Evolutionary conservation across 441 rosid species (phyloP), one percentile per base, ranked within the genome.

Genomic region (Populus hybrid): DNA sequence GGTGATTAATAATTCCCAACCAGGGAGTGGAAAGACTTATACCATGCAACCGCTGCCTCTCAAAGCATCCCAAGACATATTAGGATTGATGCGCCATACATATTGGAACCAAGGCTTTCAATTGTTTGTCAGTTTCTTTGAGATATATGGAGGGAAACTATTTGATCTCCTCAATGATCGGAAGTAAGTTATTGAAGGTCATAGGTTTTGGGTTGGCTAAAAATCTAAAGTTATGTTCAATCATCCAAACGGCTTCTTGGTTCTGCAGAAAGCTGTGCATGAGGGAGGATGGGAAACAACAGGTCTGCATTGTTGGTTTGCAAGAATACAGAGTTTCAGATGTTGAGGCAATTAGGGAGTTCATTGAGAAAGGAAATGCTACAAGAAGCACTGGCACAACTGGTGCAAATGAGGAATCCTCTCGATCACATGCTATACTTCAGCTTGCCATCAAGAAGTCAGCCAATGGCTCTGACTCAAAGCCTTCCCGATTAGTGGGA

Each of bases 251-350:
- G 36, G 3, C 28, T 8, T 75, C 77, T 69, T 32, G 24, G 67
- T 74, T 69, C 36, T 72, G 42, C 79, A 94, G 98, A 85, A 94
- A 94, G 81, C 91, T 92, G 75, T 94, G 91, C 84, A 92, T 92
- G 98, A 90, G 98, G 84, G 97, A 94, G 87, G 98, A 94, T 84
- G 97, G 98, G 59, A 94, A 90, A 83, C 94, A 94, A 77, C 97
- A 94, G 84, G 97, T 94, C 36, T 94, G 97, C 91, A 94, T 92
- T 38, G 97, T 92, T 75, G 97, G 98, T 78, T 83, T 94, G 87
- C 94, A 90, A 84, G 98, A 94, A 83, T 91, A 88, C 83, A 88
- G 86, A 77, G 98, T 94, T 18, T 86, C 92, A 61, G 91, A 91
- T 86, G 94, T 94, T 77, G 93, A 91, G 83, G 86, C 87, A 10